phyloP scores from a whole-genome alignment of 192 early-diverging fungal species.

The Podila verticillata region DNA sequence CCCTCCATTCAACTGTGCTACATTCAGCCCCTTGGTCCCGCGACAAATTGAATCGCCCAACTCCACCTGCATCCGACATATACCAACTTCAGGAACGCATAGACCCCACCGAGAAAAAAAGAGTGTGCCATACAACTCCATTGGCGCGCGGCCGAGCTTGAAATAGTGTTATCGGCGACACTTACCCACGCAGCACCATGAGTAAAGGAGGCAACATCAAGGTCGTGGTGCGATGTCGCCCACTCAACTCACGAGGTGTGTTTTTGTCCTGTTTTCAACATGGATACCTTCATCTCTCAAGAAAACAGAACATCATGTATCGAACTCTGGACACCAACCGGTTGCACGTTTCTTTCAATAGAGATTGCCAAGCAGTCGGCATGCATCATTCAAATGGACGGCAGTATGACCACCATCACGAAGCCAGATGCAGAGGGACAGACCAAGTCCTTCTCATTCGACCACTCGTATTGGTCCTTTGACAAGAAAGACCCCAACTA shows the following conservation, averaged over 20 bases:
- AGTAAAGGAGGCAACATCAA: conserved; percentile 68
- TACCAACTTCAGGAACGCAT: neutral
- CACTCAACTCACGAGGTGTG: conserved; percentile 76
- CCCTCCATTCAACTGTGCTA: neutral
- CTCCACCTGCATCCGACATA: neutral
- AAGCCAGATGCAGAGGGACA: conserved; percentile 47
- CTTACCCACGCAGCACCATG: conserved; percentile 12
- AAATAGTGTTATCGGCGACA: neutral
- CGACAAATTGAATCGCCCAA: neutral
- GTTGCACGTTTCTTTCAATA: conserved; percentile 14
- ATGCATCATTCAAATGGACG: conserved; percentile 76
- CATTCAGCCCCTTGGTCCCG: neutral
- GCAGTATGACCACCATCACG: conserved; percentile 74
- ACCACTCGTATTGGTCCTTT: conserved; percentile 89
- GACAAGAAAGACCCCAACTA: conserved; percentile 69
- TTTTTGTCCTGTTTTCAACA: neutral
- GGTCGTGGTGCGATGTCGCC: conserved; percentile 84
- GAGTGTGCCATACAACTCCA: neutral
- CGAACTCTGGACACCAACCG: neutral
- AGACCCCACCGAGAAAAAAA: neutral
- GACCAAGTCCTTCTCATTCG: conserved; percentile 80
- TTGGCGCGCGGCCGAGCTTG: too few species aligned
- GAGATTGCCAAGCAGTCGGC: conserved; percentile 70
- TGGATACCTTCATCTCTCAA: neutral
- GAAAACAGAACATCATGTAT: neutral